Conservation (phyloP, 2,329 filamentous ascomycete genomes). For the Aureobasidium sp. region DNA sequence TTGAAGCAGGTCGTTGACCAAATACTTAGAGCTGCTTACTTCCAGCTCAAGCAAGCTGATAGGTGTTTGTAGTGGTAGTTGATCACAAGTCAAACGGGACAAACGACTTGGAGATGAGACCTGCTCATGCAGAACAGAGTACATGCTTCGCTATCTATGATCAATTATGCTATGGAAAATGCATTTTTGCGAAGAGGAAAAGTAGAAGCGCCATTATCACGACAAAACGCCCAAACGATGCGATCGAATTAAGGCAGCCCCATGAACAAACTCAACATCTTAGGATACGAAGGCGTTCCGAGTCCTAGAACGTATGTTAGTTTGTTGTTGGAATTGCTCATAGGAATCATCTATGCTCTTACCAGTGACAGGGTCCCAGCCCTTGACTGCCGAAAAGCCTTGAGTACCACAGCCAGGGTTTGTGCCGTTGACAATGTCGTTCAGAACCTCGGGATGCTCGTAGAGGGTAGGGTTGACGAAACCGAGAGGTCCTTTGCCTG, state of each 20-base stretch:
- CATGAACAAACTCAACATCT: slow-evolving; percentile 18
- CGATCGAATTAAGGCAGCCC: not conserved
- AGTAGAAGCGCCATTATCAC: not conserved
- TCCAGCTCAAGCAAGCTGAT: too few relatives aligned
- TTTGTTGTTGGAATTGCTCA: not conserved
- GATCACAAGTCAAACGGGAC: not conserved
- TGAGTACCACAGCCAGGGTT: slow-evolving; percentile 27
- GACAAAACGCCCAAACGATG: not conserved
- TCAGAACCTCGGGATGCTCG: slow-evolving; percentile 18
- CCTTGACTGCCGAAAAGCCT: slow-evolving; percentile 15
- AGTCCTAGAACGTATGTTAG: slow-evolving; percentile 8
- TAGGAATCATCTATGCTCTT: not conserved
- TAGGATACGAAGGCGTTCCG: slow-evolving; percentile 22
- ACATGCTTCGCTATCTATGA: not conserved
- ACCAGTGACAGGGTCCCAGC: slow-evolving; percentile 21
- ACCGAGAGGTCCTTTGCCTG: slow-evolving; percentile 20
- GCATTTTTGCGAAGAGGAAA: not conserved
- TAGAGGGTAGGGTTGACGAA: slow-evolving; percentile 27
- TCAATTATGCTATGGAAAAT: not conserved
- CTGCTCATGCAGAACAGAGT: not conserved
- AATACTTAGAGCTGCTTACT: too few relatives aligned
- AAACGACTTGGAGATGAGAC: not conserved
- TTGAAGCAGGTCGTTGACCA: too few relatives aligned
- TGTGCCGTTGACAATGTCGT: slow-evolving; percentile 20
- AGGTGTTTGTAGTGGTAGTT: not conserved